Evolutionary conservation across 345 rosid genomes (phyloP), one percentile per base, ranked within the genome.

Genomic region (Camelina neglecta): DNA sequence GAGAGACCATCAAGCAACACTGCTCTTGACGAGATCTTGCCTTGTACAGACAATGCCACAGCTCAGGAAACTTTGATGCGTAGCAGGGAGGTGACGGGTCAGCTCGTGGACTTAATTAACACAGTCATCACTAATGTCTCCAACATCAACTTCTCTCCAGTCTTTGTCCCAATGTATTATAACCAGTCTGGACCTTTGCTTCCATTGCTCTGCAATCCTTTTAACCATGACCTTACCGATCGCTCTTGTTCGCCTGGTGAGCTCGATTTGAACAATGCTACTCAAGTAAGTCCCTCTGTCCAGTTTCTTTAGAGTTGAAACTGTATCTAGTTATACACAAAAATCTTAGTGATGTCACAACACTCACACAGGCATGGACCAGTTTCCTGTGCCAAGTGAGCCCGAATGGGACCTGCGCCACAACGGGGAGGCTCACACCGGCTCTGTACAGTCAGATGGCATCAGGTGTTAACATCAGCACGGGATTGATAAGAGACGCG

Each of bases 81-180:
- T 56, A 89, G 85, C 86, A 90, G 80, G 80, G 97, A 92, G 78
- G 91, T 92, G 18, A 86, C 96, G 5, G 74, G 83, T 59, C 91
- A 95, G 73, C 89, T 89, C 11, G 97, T 83, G 1, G 96, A 92
- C 45, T 84, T 95, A 16, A 77, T 95, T 23, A 92, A 95, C 74
- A 85, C 86, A 73, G 97, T 92, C 77, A 90, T 90, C 81, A 87
- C 91, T 81, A 95, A 95, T n/a, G 97, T 95, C 44, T 85, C 99
- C 50, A 92, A 95, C 84, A 79, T 92, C 42, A 92, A 95, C 74
- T 95, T 92, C 75, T 86, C 97, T n/a, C 97, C 97, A 20, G 88
- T 82, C 81, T 88, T 90, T 72, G 83, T 76, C 1, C 79, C 89
- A 50, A 62, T 95, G 75, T 95, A 95, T 85, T 64, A 85, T 86